phyloP scores from a whole-genome alignment of 129 eudicot species.

The Helichrysum umbraculigerum region DNA sequence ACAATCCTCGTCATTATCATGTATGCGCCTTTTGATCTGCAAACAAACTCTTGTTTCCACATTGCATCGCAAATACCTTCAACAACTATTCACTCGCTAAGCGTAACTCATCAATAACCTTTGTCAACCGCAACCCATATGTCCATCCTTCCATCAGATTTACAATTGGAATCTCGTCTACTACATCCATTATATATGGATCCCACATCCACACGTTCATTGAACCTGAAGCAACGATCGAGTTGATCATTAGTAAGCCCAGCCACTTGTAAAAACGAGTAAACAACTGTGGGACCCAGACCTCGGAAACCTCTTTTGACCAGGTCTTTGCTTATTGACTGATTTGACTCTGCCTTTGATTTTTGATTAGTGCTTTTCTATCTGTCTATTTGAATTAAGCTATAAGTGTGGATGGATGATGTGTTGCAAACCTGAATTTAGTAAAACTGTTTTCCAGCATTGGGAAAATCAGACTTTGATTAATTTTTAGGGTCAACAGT shows the following conservation, averaged over 20 bases:
- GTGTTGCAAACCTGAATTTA: neutral
- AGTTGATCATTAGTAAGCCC: constrained; percentile 93
- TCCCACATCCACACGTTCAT: constrained; percentile 52
- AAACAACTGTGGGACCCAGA: constrained; percentile 88
- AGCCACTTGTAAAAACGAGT: constrained; percentile 86
- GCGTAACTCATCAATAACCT: constrained; percentile 57
- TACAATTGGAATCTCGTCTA: too few species aligned
- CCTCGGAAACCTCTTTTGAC: constrained; percentile 91
- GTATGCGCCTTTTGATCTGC: constrained; percentile 21
- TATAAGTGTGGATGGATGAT: neutral
- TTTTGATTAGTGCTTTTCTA: constrained; percentile 66
- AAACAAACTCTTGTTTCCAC: constrained; percentile 18
- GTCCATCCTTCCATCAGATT: too few species aligned
- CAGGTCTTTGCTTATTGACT: constrained; percentile 86
- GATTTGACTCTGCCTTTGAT: constrained; percentile 78
- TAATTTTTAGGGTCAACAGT: neutral
- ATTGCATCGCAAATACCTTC: constrained; percentile 8
- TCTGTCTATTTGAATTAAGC: neutral
- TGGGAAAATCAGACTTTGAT: neutral
- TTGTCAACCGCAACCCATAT: neutral
- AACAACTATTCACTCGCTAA: constrained; percentile 46
- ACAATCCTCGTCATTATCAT: constrained; percentile 27
- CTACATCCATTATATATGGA: constrained; percentile 31
- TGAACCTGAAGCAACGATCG: constrained; percentile 76
- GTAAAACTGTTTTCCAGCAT: neutral